Evolutionary conservation across 2,329 filamentous ascomycete species (phyloP).

Genomic region (Neurospora crassa): DNA sequence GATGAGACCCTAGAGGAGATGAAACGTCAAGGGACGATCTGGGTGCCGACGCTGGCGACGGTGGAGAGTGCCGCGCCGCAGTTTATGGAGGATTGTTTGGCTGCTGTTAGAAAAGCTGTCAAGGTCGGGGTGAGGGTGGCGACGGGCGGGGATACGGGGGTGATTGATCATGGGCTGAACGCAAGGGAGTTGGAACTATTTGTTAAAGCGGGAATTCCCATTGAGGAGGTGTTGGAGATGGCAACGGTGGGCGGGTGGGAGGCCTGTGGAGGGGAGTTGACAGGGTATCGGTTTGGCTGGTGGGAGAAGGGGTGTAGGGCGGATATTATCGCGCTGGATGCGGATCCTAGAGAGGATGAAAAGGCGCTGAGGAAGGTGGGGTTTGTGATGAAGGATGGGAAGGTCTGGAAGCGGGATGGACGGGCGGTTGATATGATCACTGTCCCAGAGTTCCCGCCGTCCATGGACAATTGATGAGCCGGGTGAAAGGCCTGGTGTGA

Average conservation of each 20-base stretch:
- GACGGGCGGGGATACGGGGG: conserved; percentile 44
- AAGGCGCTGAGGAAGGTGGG: conserved; percentile 34
- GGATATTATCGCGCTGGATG: conserved; percentile 40
- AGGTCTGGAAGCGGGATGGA: conserved; percentile 30
- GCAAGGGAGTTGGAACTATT: conserved; percentile 45
- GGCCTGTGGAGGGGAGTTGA: conserved; percentile 41
- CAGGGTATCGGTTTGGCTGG: conserved; percentile 42
- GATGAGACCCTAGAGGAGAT: conserved; percentile 34
- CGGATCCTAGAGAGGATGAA: conserved; percentile 31
- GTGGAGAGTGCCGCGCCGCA: conserved; percentile 25
- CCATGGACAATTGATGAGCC: background rate
- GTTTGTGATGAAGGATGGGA: conserved; percentile 50
- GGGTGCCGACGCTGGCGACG: conserved; percentile 43
- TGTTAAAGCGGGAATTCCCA: conserved; percentile 35
- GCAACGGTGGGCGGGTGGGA: conserved; percentile 45
- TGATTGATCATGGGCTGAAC: conserved; percentile 43
- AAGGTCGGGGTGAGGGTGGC: conserved; percentile 39
- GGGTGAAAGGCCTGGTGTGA: background rate
- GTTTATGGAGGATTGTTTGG: conserved; percentile 23
- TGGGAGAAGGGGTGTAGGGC: conserved; percentile 38
- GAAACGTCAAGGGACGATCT: conserved; percentile 34
- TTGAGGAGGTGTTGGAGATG: conserved; percentile 39
- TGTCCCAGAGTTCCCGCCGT: conserved; percentile 9
- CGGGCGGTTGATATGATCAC: conserved; percentile 16
- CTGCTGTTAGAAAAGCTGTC: conserved; percentile 33